Conservation (phyloP, 768 basidiomycete species). For the Rhodosporidiobolus sp. region DNA sequence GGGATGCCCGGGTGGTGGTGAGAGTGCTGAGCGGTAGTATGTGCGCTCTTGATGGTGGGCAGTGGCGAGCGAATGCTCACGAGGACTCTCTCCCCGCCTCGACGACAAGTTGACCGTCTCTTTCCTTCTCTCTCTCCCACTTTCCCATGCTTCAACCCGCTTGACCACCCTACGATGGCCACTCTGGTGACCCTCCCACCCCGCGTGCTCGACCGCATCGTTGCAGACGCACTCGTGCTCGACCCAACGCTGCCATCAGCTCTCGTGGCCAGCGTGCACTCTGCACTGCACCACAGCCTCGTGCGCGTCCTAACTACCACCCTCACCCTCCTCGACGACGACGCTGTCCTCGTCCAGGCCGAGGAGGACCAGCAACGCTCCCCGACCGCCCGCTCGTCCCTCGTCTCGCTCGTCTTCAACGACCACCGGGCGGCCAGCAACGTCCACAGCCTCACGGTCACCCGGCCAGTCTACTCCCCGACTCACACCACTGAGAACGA, state of each 20-base stretch:
- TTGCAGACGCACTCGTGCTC: background rate
- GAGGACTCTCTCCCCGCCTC: too few species aligned
- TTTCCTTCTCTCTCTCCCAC: background rate
- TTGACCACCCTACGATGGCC: background rate
- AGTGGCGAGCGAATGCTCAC: too few species aligned
- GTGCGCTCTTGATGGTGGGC: too few species aligned
- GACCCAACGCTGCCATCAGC: background rate
- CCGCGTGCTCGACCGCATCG: slow-evolving; percentile 18
- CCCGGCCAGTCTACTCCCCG: background rate
- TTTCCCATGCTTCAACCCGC: background rate
- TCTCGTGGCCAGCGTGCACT: background rate
- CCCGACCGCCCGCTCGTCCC: slow-evolving; percentile 2
- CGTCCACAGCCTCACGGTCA: background rate
- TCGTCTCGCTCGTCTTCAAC: background rate
- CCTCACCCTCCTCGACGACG: slow-evolving; percentile 24
- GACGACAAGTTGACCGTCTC: too few species aligned
- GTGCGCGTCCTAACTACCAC: background rate
- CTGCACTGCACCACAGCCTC: background rate
- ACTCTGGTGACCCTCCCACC: slow-evolving; percentile 1
- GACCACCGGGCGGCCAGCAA: background rate
- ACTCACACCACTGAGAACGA: background rate
- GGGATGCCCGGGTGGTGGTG: background rate
- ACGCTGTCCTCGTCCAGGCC: slow-evolving; percentile 10
- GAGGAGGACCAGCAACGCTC: background rate
- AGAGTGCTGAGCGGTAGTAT: too few species aligned